A percentile compares a stretch with the other conserved stretches of the same genome.
These are phyloP conservation scores for Acanthamoeba polyphaga DNA, from an alignment of 208 protist genomes.

Conservation along the genomic window DNA sequence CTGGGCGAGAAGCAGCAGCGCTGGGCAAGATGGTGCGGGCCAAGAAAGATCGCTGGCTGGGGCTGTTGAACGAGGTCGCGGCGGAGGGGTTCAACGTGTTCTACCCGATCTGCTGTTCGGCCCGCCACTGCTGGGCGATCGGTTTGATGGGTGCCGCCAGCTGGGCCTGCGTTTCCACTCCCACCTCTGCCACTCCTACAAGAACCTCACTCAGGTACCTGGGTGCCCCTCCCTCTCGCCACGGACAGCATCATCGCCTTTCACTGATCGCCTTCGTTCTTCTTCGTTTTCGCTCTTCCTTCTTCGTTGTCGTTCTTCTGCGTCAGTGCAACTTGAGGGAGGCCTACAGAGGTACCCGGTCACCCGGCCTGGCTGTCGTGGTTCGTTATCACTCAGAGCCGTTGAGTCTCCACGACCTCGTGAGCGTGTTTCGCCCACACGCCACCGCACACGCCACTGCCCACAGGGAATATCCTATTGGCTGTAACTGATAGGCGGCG, in stretches of 20 bases:
- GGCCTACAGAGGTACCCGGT: not conserved
- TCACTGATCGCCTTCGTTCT: not conserved
- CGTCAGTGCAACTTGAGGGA: not conserved
- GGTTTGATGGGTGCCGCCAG: not conserved
- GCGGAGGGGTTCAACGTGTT: not conserved
- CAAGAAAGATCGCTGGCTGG: not conserved
- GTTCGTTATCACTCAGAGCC: not conserved
- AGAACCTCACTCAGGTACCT: not conserved
- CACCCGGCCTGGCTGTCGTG: not conserved
- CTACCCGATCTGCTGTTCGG: not conserved
- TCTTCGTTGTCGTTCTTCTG: not conserved
- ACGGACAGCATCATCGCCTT: too few species aligned
- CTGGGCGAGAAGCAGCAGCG: too few species aligned
- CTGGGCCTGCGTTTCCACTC: not conserved
- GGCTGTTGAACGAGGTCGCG: not conserved
- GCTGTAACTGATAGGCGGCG: not conserved
- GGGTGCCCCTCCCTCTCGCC: not conserved
- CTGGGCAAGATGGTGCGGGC: too few species aligned
- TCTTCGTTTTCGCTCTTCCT: too few species aligned
- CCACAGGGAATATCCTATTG: not conserved
- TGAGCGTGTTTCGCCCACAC: not conserved
- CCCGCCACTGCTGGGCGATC: not conserved
- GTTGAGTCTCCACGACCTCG: not conserved
- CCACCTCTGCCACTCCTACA: slow-evolving; percentile 1
- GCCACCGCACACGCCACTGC: not conserved